A percentile compares a stretch with the other conserved stretches of the same genome.
Evolutionary conservation across 306 rosid genomes (phyloP).

Genomic region (Quercus cerris): DNA sequence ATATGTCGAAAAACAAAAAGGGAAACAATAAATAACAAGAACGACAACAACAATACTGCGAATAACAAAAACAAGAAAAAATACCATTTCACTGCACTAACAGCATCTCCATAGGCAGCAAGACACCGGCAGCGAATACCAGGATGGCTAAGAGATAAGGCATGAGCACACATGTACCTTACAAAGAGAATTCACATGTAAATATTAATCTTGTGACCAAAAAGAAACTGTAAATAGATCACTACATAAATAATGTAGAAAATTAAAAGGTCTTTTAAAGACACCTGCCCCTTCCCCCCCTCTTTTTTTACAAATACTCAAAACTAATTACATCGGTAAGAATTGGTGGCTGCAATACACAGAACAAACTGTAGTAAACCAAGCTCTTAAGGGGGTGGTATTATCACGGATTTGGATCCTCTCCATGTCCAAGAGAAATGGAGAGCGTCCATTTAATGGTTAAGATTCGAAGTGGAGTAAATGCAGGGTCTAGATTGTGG

Average conservation of each 20-base stretch:
- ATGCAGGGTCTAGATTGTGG: too few species aligned
- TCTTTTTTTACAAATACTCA: background rate
- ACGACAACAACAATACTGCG: background rate
- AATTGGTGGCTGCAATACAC: background rate
- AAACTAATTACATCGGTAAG: background rate
- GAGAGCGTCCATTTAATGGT: background rate
- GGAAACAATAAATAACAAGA: background rate
- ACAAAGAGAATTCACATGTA: constrained; percentile 25
- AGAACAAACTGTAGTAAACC: background rate
- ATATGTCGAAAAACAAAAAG: background rate
- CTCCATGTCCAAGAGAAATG: too few species aligned
- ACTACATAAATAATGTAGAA: background rate
- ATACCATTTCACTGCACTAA: constrained; percentile 98
- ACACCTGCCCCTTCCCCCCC: background rate
- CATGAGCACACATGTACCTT: constrained; percentile 99
- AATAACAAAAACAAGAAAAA: constrained; percentile 5
- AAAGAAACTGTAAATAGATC: background rate
- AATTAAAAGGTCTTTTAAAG: background rate
- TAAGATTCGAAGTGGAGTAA: too few species aligned
- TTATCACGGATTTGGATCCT: too few species aligned
- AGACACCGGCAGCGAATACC: constrained; percentile 99
- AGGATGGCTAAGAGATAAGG: constrained; percentile 90
- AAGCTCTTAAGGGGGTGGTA: background rate
- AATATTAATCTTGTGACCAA: constrained; percentile 12
- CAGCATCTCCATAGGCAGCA: constrained; percentile 98